A percentile compares a stretch with the other conserved stretches of the same genome.
phyloP scores from a whole-genome alignment of 78 protist species.

The Anaeramoeba ignava region DNA sequence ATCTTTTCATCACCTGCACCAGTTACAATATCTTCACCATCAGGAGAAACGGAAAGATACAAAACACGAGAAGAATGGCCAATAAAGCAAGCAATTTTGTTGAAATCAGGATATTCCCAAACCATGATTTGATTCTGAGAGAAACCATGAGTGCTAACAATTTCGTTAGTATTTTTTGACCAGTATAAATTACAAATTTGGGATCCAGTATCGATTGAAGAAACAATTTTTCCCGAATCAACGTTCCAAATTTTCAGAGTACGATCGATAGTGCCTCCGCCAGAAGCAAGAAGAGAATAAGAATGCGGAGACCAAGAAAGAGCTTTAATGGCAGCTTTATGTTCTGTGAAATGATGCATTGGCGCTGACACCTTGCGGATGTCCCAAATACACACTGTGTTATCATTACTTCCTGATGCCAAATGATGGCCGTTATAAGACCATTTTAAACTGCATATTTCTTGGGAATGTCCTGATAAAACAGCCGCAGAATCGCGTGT shows the following conservation, averaged over 20 bases:
- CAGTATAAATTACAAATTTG: neutral
- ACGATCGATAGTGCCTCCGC: neutral
- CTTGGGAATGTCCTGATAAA: neutral
- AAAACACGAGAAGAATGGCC: neutral
- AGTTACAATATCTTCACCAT: neutral
- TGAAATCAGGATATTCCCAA: neutral
- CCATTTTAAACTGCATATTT: neutral
- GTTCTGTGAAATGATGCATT: neutral
- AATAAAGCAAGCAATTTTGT: neutral
- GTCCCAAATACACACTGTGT: neutral
- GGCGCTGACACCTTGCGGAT: neutral
- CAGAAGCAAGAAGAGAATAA: neutral
- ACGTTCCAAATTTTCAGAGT: neutral
- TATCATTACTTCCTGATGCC: neutral
- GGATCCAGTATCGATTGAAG: neutral
- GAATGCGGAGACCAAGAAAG: neutral
- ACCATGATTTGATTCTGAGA: neutral
- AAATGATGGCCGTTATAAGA: neutral
- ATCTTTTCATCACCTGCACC: neutral
- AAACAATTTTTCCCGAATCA: neutral
- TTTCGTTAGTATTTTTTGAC: neutral
- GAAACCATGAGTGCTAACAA: neutral
- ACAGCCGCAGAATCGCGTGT: neutral
- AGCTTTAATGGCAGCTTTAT: neutral
- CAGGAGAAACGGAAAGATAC: neutral